Evolutionary conservation across 768 basidiomycete species (phyloP).

Genomic region (Phlebiopsis flavidoalba): DNA sequence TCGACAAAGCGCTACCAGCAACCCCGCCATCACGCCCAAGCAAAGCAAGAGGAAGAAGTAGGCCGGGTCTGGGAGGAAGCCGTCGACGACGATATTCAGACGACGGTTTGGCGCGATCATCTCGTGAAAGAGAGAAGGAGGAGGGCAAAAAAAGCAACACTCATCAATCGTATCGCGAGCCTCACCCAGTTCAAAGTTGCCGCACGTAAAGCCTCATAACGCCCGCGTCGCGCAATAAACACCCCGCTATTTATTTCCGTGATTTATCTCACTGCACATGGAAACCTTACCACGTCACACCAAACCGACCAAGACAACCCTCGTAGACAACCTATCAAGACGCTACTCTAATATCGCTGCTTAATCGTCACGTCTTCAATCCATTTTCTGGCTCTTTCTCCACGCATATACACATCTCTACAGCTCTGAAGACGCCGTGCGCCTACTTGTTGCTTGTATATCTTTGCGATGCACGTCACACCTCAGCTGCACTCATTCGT

Average conservation of each 20-base stretch:
- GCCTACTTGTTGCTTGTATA: too few relatives aligned
- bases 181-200: background rate
- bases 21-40: background rate
- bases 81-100: background rate
- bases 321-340: background rate
- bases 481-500: too few relatives aligned
- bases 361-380: too few relatives aligned
- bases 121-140: conserved; percentile 23
- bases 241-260: background rate
- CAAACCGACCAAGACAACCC: background rate
- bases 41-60: background rate
- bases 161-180: background rate
- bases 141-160: background rate
- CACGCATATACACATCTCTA: too few relatives aligned
- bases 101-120: background rate
- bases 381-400: too few relatives aligned
- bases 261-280: background rate
- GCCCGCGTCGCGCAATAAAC: background rate
- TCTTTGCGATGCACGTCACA: too few relatives aligned
- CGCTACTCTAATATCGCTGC: background rate
- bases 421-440: too few relatives aligned
- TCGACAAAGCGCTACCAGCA: background rate
- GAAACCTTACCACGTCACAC: background rate
- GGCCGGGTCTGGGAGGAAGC: conserved; percentile 8
- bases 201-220: background rate